phyloP scores from a whole-genome alignment of 257 asterid species.

The Plantago elongata region DNA sequence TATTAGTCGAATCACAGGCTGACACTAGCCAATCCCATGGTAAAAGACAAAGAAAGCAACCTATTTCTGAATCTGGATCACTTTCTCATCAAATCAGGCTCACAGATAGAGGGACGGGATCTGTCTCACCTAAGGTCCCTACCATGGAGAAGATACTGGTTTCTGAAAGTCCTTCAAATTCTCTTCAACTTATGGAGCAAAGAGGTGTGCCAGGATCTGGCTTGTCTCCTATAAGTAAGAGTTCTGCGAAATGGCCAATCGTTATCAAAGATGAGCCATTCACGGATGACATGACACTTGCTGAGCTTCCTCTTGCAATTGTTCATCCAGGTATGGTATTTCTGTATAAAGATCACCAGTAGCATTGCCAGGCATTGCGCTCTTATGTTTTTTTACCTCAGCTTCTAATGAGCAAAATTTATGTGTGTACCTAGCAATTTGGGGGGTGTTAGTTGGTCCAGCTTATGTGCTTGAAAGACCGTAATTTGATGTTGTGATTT shows the following conservation, averaged over 20 bases:
- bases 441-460: slow-evolving; percentile 16
- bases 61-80: slow-evolving; percentile 14
- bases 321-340: slow-evolving; percentile 24
- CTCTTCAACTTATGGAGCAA: slow-evolving; percentile 21
- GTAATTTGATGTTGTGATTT: no score
- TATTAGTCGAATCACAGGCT: slow-evolving; percentile 17
- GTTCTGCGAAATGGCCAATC: slow-evolving; percentile 14
- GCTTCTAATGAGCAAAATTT: not conserved
- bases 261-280: slow-evolving; percentile 34
- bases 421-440: not conserved
- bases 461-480: not conserved
- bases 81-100: slow-evolving; percentile 22
- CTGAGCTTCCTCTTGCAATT: slow-evolving; percentile 18
- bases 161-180: no score
- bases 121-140: slow-evolving; percentile 15
- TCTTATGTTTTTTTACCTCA: not conserved
- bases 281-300: slow-evolving; percentile 17
- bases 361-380: slow-evolving; percentile 5
- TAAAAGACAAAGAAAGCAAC: slow-evolving; percentile 28
- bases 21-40: slow-evolving; percentile 15
- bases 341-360: not conserved
- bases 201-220: slow-evolving; percentile 12
- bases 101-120: slow-evolving; percentile 21
- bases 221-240: slow-evolving; percentile 11
- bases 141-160: no score